A percentile compares a stretch with the other conserved stretches of the same genome.
These are phyloP conservation scores for Staphylotrichum longicolle DNA, from an alignment of 495 filamentous ascomycete genomes.

Conservation along the genomic window DNA sequence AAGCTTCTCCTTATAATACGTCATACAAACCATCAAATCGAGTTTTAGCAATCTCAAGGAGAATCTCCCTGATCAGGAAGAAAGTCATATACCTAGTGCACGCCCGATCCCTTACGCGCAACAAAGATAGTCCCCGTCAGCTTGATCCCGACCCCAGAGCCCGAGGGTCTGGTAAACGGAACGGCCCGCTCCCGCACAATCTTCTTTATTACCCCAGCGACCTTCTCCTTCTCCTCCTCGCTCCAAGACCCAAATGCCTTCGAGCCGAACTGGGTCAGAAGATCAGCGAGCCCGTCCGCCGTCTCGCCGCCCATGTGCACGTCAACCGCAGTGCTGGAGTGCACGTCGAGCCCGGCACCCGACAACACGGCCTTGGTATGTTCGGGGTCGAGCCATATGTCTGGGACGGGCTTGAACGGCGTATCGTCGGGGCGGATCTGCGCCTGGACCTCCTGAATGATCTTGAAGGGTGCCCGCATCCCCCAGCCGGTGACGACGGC, in stretches of 20 bases:
- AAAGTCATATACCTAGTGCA: neutral
- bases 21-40: too few relatives aligned
- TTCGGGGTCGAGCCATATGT: constrained; percentile 3
- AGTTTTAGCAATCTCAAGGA: too few relatives aligned
- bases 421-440: constrained; percentile 1
- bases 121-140: constrained; percentile 5
- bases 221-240: constrained; percentile 4
- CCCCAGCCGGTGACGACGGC: constrained; percentile 6
- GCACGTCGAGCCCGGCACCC: constrained; percentile 7
- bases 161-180: constrained; percentile 6
- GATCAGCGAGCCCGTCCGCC: neutral
- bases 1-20: too few relatives aligned
- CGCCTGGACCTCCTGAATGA: constrained; percentile 4
- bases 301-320: constrained; percentile 4
- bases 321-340: constrained; percentile 1
- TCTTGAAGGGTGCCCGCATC: constrained; percentile 5
- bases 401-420: constrained; percentile 5
- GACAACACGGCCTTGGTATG: constrained; percentile 5
- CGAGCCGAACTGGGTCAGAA: constrained; percentile 2
- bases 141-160: constrained; percentile 3
- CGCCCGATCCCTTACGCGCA: constrained; percentile 2
- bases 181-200: constrained; percentile 6
- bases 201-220: neutral
- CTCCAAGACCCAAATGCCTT: constrained; percentile 5
- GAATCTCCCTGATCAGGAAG: too few relatives aligned